Base-by-base conservation (phyloP, 164 flowering plant species). In the Litsea cubeba region DNA sequence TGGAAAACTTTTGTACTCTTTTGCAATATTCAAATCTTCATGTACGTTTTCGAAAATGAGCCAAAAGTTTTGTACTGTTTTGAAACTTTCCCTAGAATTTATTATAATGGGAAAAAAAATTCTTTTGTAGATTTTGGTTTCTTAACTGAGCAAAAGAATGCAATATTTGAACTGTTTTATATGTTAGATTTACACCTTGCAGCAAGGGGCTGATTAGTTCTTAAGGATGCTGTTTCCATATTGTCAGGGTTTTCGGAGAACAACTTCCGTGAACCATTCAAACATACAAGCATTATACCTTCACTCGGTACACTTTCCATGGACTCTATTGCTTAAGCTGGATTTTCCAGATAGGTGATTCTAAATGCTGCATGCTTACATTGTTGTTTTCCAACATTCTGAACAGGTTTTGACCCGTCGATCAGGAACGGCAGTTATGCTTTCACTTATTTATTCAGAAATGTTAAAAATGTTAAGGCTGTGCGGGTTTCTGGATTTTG, bases 321-420 rank as follows among this genome's bases (percentile, higher is more conserved):
- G 12, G 50, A 2, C 20, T n/a, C 23, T 12, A 17, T 22, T 71
- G 14, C 62, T 18, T 64, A 17, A 35, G 14, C n/a, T 26, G 15
- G 24, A 30, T 23, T 6, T 58, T 30, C 8, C 11, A 14, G 32
- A 12, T 17, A 24, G n/a, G 40, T n/a, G 18, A 14, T 62, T 62
- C 49, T 72, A 62, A 54, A 4, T n/a, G 35, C 12, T 62, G 68
- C 30, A 49, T 15, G 60, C 20, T 54, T 40, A 32, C 51, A 58
- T 25, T 68, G 32, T 62, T 77, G 17, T 63, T 50, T 68, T 30
- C 30, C 24, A 20, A 30, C 60, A 25, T 68, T 65, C 63, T 77
- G 30, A 70, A 67, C 86, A 93, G 97, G 97, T 91, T 76, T 84
- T 93, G 88, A 88, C 96, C 23, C 91, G 89, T 77, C 91, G 97